Conservation (phyloP, 768 basidiomycete genomes). For the Xerocomus potaroensis region DNA sequence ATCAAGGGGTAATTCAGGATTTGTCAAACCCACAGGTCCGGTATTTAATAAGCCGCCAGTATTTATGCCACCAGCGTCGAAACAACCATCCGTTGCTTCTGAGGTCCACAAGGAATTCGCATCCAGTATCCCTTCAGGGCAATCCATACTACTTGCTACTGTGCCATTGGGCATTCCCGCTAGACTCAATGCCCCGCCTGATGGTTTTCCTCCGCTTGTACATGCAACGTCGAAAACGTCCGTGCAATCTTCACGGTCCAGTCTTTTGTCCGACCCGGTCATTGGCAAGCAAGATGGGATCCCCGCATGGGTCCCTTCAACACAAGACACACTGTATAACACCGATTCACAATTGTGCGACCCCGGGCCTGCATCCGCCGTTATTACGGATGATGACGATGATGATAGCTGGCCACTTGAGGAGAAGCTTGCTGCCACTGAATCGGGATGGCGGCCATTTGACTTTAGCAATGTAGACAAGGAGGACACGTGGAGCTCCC, state of each 20-base stretch:
- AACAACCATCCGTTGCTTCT: constrained; percentile 5
- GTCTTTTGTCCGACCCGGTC: constrained; percentile 44
- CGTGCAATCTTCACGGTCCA: constrained; percentile 53
- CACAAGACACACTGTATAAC: constrained; percentile 57
- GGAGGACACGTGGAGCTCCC: constrained; percentile 72
- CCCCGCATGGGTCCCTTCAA: constrained; percentile 53
- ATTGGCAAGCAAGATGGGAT: constrained; percentile 45
- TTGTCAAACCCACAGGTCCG: constrained; percentile 37
- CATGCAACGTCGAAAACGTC: constrained; percentile 35
- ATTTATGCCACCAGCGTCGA: constrained; percentile 24
- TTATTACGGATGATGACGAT: constrained; percentile 38
- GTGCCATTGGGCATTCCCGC: constrained; percentile 44
- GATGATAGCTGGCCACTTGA: constrained; percentile 75
- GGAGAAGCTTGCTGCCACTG: constrained; percentile 52
- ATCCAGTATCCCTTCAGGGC: constrained; percentile 34
- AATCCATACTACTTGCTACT: constrained; percentile 42
- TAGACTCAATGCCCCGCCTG: constrained; percentile 28
- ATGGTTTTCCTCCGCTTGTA: constrained; percentile 15
- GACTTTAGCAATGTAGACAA: constrained; percentile 52
- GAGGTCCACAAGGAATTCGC: constrained; percentile 28
- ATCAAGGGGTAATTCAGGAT: constrained; percentile 18
- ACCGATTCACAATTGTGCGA: constrained; percentile 34
- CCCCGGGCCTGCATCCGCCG: background rate
- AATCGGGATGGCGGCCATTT: constrained; percentile 59
- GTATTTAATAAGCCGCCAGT: constrained; percentile 57